Evolutionary conservation across 1,284 basidiomycete species (phyloP).

Genomic region (Ceratobasidium sp.): DNA sequence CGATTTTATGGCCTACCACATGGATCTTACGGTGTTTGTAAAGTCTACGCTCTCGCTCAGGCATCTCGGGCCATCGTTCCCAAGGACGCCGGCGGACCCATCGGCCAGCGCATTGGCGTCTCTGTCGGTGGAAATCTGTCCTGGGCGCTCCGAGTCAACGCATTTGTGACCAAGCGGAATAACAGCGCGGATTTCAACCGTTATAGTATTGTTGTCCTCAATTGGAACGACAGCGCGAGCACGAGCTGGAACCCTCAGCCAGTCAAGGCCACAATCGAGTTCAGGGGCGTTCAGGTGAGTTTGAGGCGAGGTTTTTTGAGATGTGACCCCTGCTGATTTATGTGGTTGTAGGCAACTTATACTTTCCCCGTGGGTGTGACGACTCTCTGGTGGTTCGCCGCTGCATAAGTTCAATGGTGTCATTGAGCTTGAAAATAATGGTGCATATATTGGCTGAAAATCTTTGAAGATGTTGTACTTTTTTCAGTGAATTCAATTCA

Average conservation of each 20-base stretch:
- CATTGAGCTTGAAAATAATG: background rate
- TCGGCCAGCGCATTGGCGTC: conserved; percentile 71
- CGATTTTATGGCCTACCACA: background rate
- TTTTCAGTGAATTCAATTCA: background rate
- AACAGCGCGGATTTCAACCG: conserved; percentile 65
- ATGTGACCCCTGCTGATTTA: conserved; percentile 48
- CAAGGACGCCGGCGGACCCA: conserved; percentile 72
- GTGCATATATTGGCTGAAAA: background rate
- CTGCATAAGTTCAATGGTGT: conserved; percentile 11
- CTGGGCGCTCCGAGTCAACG: conserved; percentile 71
- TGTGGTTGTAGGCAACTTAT: conserved; percentile 60
- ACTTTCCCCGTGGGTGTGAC: conserved; percentile 74
- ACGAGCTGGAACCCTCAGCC: conserved; percentile 70
- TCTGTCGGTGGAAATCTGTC: conserved; percentile 66
- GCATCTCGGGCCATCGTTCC: conserved; percentile 77
- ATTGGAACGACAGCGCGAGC: conserved; percentile 60
- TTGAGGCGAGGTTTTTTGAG: background rate
- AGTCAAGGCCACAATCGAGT: conserved; percentile 72
- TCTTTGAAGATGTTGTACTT: background rate
- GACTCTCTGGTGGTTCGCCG: conserved; percentile 62
- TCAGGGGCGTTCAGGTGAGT: conserved; percentile 71
- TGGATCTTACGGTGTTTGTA: background rate
- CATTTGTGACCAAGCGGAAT: conserved; percentile 69
- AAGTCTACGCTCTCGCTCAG: conserved; percentile 79
- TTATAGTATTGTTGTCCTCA: conserved; percentile 46